Evolutionary conservation across 495 filamentous ascomycete species (phyloP).

Genomic region (Staphylotrichum tortipilum): DNA sequence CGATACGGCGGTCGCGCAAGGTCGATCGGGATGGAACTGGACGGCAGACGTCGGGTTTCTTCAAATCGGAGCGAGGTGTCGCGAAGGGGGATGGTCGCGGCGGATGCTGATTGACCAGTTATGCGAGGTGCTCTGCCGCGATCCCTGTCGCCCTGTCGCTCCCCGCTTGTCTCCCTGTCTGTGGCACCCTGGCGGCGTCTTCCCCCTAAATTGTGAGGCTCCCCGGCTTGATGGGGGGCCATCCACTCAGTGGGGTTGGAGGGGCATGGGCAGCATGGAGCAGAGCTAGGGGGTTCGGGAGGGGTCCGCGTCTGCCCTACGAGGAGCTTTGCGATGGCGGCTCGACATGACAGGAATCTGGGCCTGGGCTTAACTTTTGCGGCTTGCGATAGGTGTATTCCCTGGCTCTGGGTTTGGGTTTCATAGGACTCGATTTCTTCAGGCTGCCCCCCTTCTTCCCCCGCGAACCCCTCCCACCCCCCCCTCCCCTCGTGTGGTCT

Average conservation of each 20-base stretch:
- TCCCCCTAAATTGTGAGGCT: too few relatives aligned
- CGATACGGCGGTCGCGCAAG: not conserved
- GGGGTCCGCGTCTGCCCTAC: conserved; percentile 7
- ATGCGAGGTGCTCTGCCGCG: not conserved
- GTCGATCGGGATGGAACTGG: not conserved
- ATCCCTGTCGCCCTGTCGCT: not conserved
- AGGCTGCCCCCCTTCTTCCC: too few relatives aligned
- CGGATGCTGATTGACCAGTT: conserved; percentile 1
- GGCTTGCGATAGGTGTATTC: too few relatives aligned
- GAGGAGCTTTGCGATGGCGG: not conserved
- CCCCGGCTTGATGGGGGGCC: not conserved
- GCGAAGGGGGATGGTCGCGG: not conserved
- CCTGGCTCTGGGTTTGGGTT: too few relatives aligned
- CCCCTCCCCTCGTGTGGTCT: too few relatives aligned
- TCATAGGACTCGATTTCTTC: too few relatives aligned
- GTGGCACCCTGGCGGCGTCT: too few relatives aligned
- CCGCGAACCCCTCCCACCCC: too few relatives aligned
- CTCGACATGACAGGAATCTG: not conserved
- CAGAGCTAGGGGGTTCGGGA: not conserved
- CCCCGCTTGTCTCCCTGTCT: too few relatives aligned
- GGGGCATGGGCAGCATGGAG: not conserved
- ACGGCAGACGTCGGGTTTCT: not conserved
- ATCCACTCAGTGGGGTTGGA: conserved; percentile 1
- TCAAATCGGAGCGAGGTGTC: conserved; percentile 1
- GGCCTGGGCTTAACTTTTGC: not conserved